Base-by-base conservation (phyloP, 257 asterid species). In the Paulownia fortunei region DNA sequence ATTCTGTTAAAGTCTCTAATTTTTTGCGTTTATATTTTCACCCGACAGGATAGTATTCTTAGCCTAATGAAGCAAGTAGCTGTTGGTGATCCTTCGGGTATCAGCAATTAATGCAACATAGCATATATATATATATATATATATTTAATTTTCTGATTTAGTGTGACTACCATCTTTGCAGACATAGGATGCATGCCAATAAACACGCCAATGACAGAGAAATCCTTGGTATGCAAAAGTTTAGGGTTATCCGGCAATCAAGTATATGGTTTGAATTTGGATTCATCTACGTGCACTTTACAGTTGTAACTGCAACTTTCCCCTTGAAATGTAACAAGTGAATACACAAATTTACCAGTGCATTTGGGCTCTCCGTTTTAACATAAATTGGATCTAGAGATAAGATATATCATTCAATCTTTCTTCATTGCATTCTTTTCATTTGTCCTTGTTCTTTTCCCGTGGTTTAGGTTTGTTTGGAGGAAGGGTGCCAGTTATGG, bases 51-150 rank as follows among this genome's bases (percentile, higher is more conserved):
- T 42, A 59, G 62, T 72, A 86, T 94, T 56, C 89, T 92, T 76
- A 68, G 79, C 77, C 73, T 87, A 56, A 91, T 92, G 98, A 94
- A 85, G 89, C 94, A 89, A 75, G 84, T 86, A 55, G 82, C 89
- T 13, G 77, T 34, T 74, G 91, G 89, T 72, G 97, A 91, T 39
- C 55, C 76, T 78, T 62, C 85, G 60, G 95, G 99, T 94, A 81
- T 74, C 80, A 84, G 74, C 85, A 63, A 66, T 75, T 63, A 66
- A 32, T 76, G 49, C 52, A 37, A 73, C 36, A 41, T 68, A 54
- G 56, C 19, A 63, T 27, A 56, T 65, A 41, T 10, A 47, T 39
- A 16, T 16, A 21, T 37, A 8, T 61, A 9, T 46, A 51, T 79
- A 24, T 37, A 49, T 41, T 59, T 5, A 58, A 47, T 55, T 41